Conservation (phyloP, 2,329 filamentous ascomycete species). For the Fusarium begoniae region DNA sequence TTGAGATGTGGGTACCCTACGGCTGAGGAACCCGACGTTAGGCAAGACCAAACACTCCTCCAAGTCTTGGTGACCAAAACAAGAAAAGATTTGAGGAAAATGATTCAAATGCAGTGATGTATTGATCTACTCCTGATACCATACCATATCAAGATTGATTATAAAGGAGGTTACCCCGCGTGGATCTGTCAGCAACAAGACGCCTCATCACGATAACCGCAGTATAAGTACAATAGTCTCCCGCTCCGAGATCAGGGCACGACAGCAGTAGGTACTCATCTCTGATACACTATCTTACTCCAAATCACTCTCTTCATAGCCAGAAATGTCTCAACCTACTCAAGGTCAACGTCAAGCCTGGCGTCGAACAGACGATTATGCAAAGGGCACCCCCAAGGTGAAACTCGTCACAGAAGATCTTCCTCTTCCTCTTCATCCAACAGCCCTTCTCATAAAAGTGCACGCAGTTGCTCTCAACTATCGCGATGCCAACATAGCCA, state of each 20-base stretch:
- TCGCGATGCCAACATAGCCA: slow-evolving; percentile 49
- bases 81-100: neutral
- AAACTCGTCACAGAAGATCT: slow-evolving; percentile 48
- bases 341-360: slow-evolving; percentile 39
- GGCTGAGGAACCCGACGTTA: neutral
- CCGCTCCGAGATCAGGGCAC: neutral
- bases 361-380: slow-evolving; percentile 44
- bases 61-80: neutral
- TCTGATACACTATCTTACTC: neutral
- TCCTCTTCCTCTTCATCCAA: slow-evolving; percentile 43
- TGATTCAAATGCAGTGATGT: neutral
- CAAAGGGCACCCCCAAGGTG: slow-evolving; percentile 45
- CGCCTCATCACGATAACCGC: neutral
- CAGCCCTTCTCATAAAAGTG: slow-evolving; percentile 45
- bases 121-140: neutral
- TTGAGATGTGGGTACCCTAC: slow-evolving; percentile 4
- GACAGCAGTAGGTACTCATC: neutral
- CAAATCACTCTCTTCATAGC: no score
- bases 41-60: neutral
- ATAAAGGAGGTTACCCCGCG: neutral
- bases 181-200: slow-evolving; percentile 1
- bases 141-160: neutral
- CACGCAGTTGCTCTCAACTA: slow-evolving; percentile 49
- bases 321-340: slow-evolving; percentile 15
- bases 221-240: neutral